phyloP scores from a whole-genome alignment of 108 stramenopile species.

The Conticribra guillardii region DNA sequence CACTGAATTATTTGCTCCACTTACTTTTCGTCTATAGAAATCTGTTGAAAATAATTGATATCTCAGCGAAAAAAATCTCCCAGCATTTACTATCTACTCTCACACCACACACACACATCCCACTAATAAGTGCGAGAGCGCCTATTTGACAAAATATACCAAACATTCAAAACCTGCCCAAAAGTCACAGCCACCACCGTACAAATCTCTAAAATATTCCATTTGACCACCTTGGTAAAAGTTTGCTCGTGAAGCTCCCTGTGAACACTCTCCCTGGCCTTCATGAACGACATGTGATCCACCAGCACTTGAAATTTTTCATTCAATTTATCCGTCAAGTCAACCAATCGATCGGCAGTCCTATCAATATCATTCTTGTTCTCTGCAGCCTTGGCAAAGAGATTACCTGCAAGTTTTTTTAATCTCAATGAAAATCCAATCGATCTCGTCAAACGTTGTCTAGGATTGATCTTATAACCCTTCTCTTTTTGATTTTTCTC shows the following conservation, averaged over 20 bases:
- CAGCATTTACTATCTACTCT: too few relatives aligned
- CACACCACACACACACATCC: too few relatives aligned
- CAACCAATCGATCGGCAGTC: slow-evolving; percentile 18
- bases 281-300: slow-evolving; percentile 53
- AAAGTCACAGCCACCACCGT: slow-evolving; percentile 35
- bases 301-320: slow-evolving; percentile 41
- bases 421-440: slow-evolving; percentile 50
- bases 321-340: slow-evolving; percentile 34
- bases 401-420: slow-evolving; percentile 7
- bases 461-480: not conserved
- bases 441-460: slow-evolving; percentile 29
- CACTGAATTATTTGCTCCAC: too few relatives aligned
- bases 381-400: not conserved
- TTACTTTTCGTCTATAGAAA: too few relatives aligned
- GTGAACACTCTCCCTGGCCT: slow-evolving; percentile 46
- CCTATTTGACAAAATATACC: slow-evolving; percentile 41
- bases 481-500: not conserved
- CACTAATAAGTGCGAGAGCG: too few relatives aligned
- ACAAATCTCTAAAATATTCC: slow-evolving; percentile 52
- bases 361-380: slow-evolving; percentile 25
- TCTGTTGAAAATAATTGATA: too few relatives aligned
- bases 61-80: too few relatives aligned
- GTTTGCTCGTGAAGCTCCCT: slow-evolving; percentile 51
- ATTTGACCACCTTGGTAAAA: slow-evolving; percentile 46
- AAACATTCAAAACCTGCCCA: slow-evolving; percentile 46